These are phyloP conservation scores for Cladophialophora bantiana DNA, from an alignment of 2,329 filamentous ascomycete genomes.

Conservation along the genomic window DNA sequence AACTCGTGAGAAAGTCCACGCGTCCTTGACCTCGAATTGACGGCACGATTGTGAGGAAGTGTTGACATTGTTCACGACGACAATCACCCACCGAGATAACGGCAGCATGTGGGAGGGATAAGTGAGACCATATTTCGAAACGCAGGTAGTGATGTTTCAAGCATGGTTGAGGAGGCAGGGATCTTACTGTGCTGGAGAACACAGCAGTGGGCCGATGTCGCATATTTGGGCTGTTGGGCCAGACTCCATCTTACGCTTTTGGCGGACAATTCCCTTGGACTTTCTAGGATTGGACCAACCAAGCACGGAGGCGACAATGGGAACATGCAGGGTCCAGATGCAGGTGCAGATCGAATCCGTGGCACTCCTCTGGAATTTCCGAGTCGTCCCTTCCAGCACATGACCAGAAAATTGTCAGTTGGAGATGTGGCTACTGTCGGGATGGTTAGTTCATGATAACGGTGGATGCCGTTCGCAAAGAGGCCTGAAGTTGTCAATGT, in stretches of 20 bases:
- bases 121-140: background rate
- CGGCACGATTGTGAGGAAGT: background rate
- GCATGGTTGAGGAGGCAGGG: background rate
- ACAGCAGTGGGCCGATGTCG: conserved; percentile 3
- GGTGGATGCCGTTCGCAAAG: conserved; percentile 10
- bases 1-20: background rate
- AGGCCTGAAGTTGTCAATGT: conserved; percentile 1
- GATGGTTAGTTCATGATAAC: conserved; percentile 14
- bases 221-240: background rate
- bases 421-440: background rate
- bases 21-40: background rate
- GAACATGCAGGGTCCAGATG: conserved; percentile 13
- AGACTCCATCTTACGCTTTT: background rate
- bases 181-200: background rate
- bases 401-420: conserved; percentile 15
- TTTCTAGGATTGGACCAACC: background rate
- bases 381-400: conserved; percentile 11
- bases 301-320: background rate
- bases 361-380: conserved; percentile 5
- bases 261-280: background rate
- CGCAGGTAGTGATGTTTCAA: background rate
- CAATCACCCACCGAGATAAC: background rate
- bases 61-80: conserved; percentile 1
- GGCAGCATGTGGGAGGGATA: background rate
- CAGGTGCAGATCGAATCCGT: conserved; percentile 14